These are phyloP conservation scores for Colletotrichum paranaense DNA, from an alignment of 2,329 filamentous ascomycete species.

Conservation along the genomic window DNA sequence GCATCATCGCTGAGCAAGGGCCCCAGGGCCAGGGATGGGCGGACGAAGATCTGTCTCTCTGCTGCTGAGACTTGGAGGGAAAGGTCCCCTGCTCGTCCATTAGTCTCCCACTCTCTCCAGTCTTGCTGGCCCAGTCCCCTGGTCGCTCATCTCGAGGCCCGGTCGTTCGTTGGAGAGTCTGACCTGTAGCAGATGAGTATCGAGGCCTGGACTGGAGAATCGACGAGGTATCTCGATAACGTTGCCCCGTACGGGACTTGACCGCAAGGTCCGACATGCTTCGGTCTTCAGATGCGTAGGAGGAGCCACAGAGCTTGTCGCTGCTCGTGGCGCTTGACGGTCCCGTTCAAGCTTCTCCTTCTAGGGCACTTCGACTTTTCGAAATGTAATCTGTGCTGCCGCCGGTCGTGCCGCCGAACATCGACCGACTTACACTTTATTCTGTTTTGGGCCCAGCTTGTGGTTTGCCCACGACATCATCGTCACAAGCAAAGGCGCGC, in stretches of 20 bases:
- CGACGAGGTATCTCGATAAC: background rate
- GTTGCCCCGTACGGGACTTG: background rate
- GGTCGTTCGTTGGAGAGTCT: background rate
- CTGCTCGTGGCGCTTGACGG: background rate
- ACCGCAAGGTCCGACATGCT: background rate
- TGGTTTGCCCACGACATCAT: slow-evolving; percentile 28
- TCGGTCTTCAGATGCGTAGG: background rate
- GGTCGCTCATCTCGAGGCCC: background rate
- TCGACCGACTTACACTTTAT: slow-evolving; percentile 23
- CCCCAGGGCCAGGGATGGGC: slow-evolving; percentile 32
- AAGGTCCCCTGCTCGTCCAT: slow-evolving; percentile 43
- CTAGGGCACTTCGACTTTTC: background rate
- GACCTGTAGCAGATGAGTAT: background rate
- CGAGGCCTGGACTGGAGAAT: background rate
- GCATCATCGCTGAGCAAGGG: slow-evolving; percentile 49
- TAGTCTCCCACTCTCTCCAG: slow-evolving; percentile 41
- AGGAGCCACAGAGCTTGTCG: background rate
- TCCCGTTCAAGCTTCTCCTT: background rate
- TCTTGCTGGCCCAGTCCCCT: background rate
- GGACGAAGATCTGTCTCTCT: slow-evolving; percentile 56
- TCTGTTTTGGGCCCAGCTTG: slow-evolving; percentile 3
- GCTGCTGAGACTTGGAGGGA: slow-evolving; percentile 47
- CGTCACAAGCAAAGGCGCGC: slow-evolving; percentile 36
- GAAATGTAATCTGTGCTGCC: slow-evolving; percentile 12
- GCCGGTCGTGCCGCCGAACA: slow-evolving; percentile 23